Conservation (phyloP, 768 basidiomycete genomes). For the Tylopilus plumbeoviolaceoides region DNA sequence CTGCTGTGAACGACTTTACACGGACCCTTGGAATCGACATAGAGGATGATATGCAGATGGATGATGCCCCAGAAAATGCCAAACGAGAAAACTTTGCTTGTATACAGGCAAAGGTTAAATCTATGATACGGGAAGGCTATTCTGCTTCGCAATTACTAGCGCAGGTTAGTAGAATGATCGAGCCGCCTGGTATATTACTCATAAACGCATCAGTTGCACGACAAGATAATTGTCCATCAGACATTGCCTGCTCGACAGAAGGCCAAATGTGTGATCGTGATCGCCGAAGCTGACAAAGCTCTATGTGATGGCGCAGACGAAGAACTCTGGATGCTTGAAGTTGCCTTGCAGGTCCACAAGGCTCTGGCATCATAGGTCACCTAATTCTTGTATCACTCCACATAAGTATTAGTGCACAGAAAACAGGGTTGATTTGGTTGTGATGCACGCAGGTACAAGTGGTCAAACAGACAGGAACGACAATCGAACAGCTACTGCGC, state of each 20-base stretch:
- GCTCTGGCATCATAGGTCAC: slow-evolving; percentile 34
- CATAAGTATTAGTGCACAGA: slow-evolving; percentile 6
- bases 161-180: slow-evolving; percentile 55
- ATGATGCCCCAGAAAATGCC: slow-evolving; percentile 24
- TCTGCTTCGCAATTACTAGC: slow-evolving; percentile 84
- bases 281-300: slow-evolving; percentile 96
- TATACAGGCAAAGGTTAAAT: slow-evolving; percentile 69
- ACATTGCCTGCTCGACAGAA: slow-evolving; percentile 79
- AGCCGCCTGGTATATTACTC: slow-evolving; percentile 5
- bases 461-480: slow-evolving; percentile 15
- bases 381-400: background rate
- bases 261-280: slow-evolving; percentile 69
- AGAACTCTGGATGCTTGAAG: slow-evolving; percentile 90
- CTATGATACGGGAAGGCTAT: slow-evolving; percentile 83
- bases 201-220: slow-evolving; percentile 66
- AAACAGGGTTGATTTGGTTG: slow-evolving; percentile 13
- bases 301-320: slow-evolving; percentile 96
- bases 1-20: slow-evolving; percentile 66
- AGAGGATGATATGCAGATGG: slow-evolving; percentile 50
- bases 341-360: slow-evolving; percentile 75
- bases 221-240: slow-evolving; percentile 80
- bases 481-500: slow-evolving; percentile 10
- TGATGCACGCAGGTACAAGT: slow-evolving; percentile 10
- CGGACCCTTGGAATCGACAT: slow-evolving; percentile 68
- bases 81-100: slow-evolving; percentile 47